A percentile compares a stretch with the other conserved stretches of the same genome.
phyloP scores from a whole-genome alignment of 2,329 filamentous ascomycete species.

The Sclerotinia borealis region DNA sequence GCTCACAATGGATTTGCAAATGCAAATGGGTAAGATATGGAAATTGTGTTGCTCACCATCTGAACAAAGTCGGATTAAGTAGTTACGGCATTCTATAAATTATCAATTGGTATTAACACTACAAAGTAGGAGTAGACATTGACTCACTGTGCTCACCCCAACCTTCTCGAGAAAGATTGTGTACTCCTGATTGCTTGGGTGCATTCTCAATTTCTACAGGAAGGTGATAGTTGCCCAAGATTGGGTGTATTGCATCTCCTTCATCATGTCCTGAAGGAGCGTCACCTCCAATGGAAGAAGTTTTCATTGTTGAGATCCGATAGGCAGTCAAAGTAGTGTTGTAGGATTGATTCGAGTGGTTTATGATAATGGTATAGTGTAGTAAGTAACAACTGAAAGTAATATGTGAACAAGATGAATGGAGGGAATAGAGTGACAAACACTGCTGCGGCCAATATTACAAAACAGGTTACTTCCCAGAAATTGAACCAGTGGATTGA shows the following conservation, averaged over 20 bases:
- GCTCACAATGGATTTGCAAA: not conserved
- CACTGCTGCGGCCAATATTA: not conserved
- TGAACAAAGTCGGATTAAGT: conserved; percentile 39
- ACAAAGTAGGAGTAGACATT: not conserved
- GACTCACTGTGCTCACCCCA: conserved; percentile 21
- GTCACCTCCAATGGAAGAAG: not conserved
- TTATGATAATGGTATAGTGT: not conserved
- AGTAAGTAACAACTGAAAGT: not conserved
- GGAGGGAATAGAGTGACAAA: not conserved
- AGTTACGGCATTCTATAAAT: conserved; percentile 39
- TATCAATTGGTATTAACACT: not conserved
- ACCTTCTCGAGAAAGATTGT: conserved; percentile 16
- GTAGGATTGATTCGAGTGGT: not conserved
- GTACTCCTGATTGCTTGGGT: conserved; percentile 13
- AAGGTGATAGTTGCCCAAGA: conserved; percentile 8
- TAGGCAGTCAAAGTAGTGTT: not conserved
- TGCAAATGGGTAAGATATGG: not conserved
- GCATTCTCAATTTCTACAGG: conserved; percentile 12
- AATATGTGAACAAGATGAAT: not conserved
- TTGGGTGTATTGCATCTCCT: not conserved
- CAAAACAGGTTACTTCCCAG: not conserved
- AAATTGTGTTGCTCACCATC: not conserved
- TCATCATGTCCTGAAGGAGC: not conserved
- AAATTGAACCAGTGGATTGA: not conserved
- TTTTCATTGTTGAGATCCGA: not conserved